phyloP scores from a whole-genome alignment of 208 protist species.

The Leishmania lainsoni region DNA sequence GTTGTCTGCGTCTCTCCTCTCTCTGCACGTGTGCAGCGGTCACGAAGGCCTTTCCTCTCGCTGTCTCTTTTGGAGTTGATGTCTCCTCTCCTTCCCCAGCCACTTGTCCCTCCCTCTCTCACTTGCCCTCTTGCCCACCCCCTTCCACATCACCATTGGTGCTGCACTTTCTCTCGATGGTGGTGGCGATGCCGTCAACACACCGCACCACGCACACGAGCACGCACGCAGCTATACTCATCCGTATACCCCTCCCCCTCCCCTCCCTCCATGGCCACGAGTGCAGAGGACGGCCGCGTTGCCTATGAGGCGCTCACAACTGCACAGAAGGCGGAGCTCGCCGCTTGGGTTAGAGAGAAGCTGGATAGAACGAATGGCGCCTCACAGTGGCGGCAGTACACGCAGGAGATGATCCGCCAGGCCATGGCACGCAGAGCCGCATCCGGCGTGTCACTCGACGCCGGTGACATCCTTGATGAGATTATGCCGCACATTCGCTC shows the following conservation, averaged over 20 bases:
- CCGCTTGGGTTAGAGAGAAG: constrained; percentile 34
- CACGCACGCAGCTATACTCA: background rate
- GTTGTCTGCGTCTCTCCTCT: background rate
- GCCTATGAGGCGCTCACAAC: constrained; percentile 70
- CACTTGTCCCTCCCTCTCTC: background rate
- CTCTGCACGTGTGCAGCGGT: background rate
- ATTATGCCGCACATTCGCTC: constrained; percentile 53
- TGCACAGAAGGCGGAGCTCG: constrained; percentile 56
- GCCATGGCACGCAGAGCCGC: constrained; percentile 46
- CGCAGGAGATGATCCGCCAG: constrained; percentile 27
- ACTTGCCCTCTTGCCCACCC: background rate
- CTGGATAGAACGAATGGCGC: background rate
- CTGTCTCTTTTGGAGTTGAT: background rate
- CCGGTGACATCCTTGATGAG: constrained; percentile 54
- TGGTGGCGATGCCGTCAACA: background rate
- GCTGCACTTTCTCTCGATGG: background rate
- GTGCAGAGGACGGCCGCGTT: constrained; percentile 14
- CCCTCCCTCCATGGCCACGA: constrained; percentile 4
- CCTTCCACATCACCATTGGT: background rate
- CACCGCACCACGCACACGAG: background rate
- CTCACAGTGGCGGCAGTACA: constrained; percentile 11
- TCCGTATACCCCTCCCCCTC: background rate
- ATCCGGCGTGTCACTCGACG: constrained; percentile 54
- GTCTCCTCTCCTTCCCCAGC: background rate
- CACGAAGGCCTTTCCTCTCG: background rate